Base-by-base conservation (phyloP, 2,329 filamentous ascomycete genomes). In the Coleophoma cylindrospora region DNA sequence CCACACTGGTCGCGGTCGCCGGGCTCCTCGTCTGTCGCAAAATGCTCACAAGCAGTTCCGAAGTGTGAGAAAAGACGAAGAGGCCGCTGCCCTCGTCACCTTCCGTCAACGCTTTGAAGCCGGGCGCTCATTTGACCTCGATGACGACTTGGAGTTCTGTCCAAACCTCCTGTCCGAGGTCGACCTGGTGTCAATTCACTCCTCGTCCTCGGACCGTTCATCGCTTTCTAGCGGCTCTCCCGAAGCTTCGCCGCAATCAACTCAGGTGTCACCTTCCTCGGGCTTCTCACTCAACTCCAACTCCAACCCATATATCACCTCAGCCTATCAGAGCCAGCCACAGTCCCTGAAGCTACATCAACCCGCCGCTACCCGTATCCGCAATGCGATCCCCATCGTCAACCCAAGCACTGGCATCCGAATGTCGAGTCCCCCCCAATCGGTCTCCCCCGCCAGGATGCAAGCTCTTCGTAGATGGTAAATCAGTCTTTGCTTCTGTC, bases 331-430 rank as follows among this genome's bases (percentile, higher is more conserved):
- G 63, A 77, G 73, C 68, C 86, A 83, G 62, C 82, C 77, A 53
- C 70, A 73, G 55, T 83, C 70, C 76, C 62, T 92, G 61, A 96
- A 95, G 74, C 77, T 95, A 55, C 90, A 96, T 72, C 92, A 96
- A 75, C 90, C 91, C 54, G 80, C 91, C 54, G 89, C 91, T 54
- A 89, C 91, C 57, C 89, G 94, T 60, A 83, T 87, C 51, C 89
- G 91, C 70, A 97, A 96, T 70, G 90, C 94, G 64, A 97, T 97
- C 60, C 92, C 92, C 52, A 99, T 99, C 68, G 89, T 97, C 71
- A 95, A 99, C 77, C 94, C 94, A 49, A 88, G 82, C 60, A 96
- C 92, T 50, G 91, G 94, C 65, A 84, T 91, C 68, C 81, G 83
- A 64, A 86, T 96, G 76, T 85, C 90, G 50, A 95, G 90, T 74